Conservation (phyloP, 164 flowering plant genomes). For the Umbellularia californica region DNA sequence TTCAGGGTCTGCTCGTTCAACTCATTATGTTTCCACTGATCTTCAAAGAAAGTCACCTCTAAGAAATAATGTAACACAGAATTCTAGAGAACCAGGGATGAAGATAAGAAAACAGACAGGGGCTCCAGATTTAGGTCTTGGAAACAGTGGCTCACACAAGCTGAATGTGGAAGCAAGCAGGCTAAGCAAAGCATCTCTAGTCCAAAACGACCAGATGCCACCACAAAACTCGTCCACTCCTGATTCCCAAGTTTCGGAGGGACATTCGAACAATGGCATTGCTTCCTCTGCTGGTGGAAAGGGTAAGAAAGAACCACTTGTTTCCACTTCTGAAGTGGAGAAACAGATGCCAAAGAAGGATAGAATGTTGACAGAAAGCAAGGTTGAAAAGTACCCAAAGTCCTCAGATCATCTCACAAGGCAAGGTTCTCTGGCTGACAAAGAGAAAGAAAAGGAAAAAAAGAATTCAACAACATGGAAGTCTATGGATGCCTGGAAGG, state of each 20-base stretch:
- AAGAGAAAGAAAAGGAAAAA: conserved; percentile 67
- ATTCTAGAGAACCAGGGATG: conserved; percentile 23
- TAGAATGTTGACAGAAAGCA: conserved; percentile 28
- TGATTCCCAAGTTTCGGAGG: conserved; percentile 27
- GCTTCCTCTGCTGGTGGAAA: conserved; percentile 33
- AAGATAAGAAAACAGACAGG: conserved; percentile 42
- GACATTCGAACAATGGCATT: conserved; percentile 32
- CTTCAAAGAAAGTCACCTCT: conserved; percentile 17
- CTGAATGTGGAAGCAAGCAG: conserved; percentile 35
- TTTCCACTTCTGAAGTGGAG: conserved; percentile 38
- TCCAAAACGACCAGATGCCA: conserved; percentile 20
- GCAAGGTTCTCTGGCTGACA: conserved; percentile 31
- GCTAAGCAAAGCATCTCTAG: conserved; percentile 25
- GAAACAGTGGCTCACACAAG: conserved; percentile 32
- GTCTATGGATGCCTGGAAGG: conserved; percentile 93
- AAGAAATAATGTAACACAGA: conserved; percentile 19
- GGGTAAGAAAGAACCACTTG: conserved; percentile 34
- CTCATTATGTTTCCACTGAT: conserved; percentile 15
- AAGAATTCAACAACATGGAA: conserved; percentile 49
- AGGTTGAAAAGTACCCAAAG: conserved; percentile 39
- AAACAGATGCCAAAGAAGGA: conserved; percentile 41
- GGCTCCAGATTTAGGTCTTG: conserved; percentile 27
- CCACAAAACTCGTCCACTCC: conserved; percentile 22
- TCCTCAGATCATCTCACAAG: conserved; percentile 37
- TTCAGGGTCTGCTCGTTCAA: conserved; percentile 17